phyloP scores from a whole-genome alignment of 2,329 filamentous ascomycete species.

The Fonsecaea pugnacius region DNA sequence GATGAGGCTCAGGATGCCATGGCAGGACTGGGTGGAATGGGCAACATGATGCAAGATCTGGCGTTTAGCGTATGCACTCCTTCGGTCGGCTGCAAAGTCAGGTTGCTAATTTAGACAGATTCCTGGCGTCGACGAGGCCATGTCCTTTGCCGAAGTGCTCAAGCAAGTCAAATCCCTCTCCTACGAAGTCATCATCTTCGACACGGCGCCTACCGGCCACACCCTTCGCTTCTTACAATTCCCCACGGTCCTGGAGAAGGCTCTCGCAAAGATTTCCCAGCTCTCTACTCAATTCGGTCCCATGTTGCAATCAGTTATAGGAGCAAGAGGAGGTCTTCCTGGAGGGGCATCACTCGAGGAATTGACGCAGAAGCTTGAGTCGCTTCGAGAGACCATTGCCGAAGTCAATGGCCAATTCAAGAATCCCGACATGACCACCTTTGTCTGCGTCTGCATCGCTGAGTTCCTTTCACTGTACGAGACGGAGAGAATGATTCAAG shows the following conservation, averaged over 20 bases:
- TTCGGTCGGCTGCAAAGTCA: background rate
- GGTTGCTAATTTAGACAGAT: slow-evolving; percentile 63
- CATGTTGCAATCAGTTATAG: slow-evolving; percentile 91
- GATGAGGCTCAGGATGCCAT: slow-evolving; percentile 72
- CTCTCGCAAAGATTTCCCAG: slow-evolving; percentile 94
- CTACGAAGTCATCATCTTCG: slow-evolving; percentile 99
- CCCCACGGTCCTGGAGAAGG: slow-evolving; percentile 96
- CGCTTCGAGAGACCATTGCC: slow-evolving; percentile 85
- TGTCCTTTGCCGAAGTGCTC: slow-evolving; percentile 98
- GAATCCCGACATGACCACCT: slow-evolving; percentile 91
- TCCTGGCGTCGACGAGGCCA: slow-evolving; percentile 97
- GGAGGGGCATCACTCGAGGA: slow-evolving; percentile 93
- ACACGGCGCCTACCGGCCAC: slow-evolving; percentile 96
- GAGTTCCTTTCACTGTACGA: slow-evolving; percentile 97
- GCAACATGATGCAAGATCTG: slow-evolving; percentile 98
- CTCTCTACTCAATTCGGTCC: slow-evolving; percentile 93
- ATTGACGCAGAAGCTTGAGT: slow-evolving; percentile 92
- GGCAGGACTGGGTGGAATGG: slow-evolving; percentile 71
- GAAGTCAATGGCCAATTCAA: slow-evolving; percentile 99
- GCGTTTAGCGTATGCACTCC: slow-evolving; percentile 74
- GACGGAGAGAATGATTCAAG: slow-evolving; percentile 99
- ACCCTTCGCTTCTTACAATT: slow-evolving; percentile 98
- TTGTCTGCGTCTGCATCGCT: slow-evolving; percentile 97
- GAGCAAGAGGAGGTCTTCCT: slow-evolving; percentile 74
- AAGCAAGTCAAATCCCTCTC: slow-evolving; percentile 99